Evolutionary conservation across 768 basidiomycete genomes (phyloP).

Genomic region (Grammothele lineata): DNA sequence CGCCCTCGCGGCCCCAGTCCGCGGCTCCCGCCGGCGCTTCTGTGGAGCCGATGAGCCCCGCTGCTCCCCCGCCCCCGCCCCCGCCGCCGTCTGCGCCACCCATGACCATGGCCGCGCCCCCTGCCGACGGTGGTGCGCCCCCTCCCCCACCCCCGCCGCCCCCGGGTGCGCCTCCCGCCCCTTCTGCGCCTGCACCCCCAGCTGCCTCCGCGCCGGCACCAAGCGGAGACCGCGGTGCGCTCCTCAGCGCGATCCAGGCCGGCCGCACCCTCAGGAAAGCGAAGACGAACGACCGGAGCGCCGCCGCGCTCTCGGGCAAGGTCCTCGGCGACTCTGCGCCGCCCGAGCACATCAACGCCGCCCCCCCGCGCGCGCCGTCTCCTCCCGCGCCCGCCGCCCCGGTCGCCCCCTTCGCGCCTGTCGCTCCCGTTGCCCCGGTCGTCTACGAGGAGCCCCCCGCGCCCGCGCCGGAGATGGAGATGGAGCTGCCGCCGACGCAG

Average conservation of each 20-base stretch:
- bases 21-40: slow-evolving; percentile 33
- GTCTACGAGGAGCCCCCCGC: slow-evolving; percentile 24
- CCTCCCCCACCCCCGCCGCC: slow-evolving; percentile 30
- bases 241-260: slow-evolving; percentile 76
- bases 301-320: slow-evolving; percentile 60
- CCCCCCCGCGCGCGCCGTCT: slow-evolving; percentile 40
- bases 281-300: slow-evolving; percentile 82
- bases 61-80: slow-evolving; percentile 34
- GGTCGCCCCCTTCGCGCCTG: slow-evolving; percentile 31
- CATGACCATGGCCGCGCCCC: slow-evolving; percentile 15
- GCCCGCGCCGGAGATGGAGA: too few species aligned
- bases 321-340: slow-evolving; percentile 75
- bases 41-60: slow-evolving; percentile 24
- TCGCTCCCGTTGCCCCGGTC: slow-evolving; percentile 23
- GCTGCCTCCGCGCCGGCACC: slow-evolving; percentile 28
- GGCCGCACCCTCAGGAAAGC: slow-evolving; percentile 70
- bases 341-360: slow-evolving; percentile 57
- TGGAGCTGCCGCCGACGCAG: slow-evolving; percentile 6
- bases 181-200: slow-evolving; percentile 29
- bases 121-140: slow-evolving; percentile 25
- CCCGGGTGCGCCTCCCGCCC: slow-evolving; percentile 27
- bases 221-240: slow-evolving; percentile 53
- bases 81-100: slow-evolving; percentile 40
- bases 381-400: slow-evolving; percentile 31
- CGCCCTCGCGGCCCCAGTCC: slow-evolving; percentile 51